A percentile compares a stretch with the other conserved stretches of the same genome.
phyloP scores from a whole-genome alignment of 2,329 filamentous ascomycete species.

The Fusarium agapanthi region DNA sequence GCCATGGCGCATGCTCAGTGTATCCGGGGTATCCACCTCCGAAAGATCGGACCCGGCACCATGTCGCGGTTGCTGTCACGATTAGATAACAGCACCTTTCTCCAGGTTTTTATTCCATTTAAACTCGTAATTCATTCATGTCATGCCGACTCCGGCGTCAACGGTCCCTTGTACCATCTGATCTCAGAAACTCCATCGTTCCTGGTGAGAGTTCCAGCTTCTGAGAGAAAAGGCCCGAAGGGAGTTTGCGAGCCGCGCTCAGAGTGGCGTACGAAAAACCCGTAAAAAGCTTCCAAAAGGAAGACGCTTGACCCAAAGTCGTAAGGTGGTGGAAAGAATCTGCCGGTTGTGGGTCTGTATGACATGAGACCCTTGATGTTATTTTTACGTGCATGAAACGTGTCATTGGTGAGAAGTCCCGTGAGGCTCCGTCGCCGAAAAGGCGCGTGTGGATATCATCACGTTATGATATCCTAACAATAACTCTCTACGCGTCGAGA shows the following conservation, averaged over 20 bases:
- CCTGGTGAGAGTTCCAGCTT: background rate
- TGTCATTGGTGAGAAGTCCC: constrained; percentile 12
- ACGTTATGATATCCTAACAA: constrained; percentile 36
- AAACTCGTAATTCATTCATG: constrained; percentile 17
- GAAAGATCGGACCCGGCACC: constrained; percentile 6
- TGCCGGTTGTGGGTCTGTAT: constrained; percentile 17
- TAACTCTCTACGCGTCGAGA: constrained; percentile 14
- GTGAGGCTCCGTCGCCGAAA: constrained; percentile 3
- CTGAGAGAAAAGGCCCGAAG: constrained; percentile 24
- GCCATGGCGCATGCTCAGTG: constrained; percentile 21
- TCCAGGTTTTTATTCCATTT: constrained; percentile 27
- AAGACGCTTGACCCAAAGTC: constrained; percentile 1
- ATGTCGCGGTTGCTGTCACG: background rate
- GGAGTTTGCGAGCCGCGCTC: constrained; percentile 15
- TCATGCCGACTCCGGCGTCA: constrained; percentile 3
- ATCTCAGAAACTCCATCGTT: background rate
- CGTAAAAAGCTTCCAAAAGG: constrained; percentile 13
- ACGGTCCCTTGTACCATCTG: background rate
- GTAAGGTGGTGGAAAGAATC: constrained; percentile 27
- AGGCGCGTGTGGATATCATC: constrained; percentile 20
- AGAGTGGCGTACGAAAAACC: constrained; percentile 12
- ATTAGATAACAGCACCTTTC: constrained; percentile 11
- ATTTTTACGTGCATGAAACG: constrained; percentile 32
- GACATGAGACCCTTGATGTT: constrained; percentile 1
- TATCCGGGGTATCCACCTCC: constrained; percentile 27